Base-by-base conservation (phyloP, 1,284 basidiomycete genomes). In the Ceratobasidium sp. region DNA sequence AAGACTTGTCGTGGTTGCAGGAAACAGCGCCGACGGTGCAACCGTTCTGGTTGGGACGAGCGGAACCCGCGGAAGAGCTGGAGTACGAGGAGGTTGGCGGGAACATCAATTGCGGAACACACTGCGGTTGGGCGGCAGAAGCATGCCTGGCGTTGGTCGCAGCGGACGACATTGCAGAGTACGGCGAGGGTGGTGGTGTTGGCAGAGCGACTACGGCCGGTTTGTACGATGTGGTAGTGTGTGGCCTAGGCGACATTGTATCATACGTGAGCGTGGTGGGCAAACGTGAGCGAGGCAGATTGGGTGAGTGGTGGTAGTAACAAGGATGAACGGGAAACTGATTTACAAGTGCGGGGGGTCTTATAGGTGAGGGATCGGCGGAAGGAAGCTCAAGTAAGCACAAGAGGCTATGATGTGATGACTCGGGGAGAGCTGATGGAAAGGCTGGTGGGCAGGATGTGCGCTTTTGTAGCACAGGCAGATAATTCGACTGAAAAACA, bases 401-500 rank as follows among this genome's bases (percentile, higher is more conserved):
- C 20, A n/a, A 18, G 57, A 50, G 57, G 69, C 55, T 23, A 33
- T 59, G 54, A 30, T 60, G 68, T 60, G 68, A 73, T 73, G 69
- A 73, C 69, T 73, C 69, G 69, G 27, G 50, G 60, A 12, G 44
- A 23, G 10, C n/a, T 30, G 69, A 44, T 73, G 69, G 38, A 46
- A 54, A 18, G 23, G 10, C n/a, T 30, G 38, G 38, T 38, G 20
- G 38, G 30, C 35, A 14, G 23, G 55, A 73, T 73, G 69, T 23
- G 57, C 55, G 69, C 55, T 59, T 73, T 46, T 59, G 69, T 73
- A 73, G 46, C 41, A 41, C 54, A 23, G 54, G 27, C 20, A n/a
- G n/a, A 73, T 48, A 73, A 73, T 38, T 57, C 30, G 27, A 27
- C 33, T 23, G 50, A 70, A 70, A 70, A 70, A 70, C 68, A 70